phyloP scores from a whole-genome alignment of 2,329 filamentous ascomycete species.

The Penicillium sp. region DNA sequence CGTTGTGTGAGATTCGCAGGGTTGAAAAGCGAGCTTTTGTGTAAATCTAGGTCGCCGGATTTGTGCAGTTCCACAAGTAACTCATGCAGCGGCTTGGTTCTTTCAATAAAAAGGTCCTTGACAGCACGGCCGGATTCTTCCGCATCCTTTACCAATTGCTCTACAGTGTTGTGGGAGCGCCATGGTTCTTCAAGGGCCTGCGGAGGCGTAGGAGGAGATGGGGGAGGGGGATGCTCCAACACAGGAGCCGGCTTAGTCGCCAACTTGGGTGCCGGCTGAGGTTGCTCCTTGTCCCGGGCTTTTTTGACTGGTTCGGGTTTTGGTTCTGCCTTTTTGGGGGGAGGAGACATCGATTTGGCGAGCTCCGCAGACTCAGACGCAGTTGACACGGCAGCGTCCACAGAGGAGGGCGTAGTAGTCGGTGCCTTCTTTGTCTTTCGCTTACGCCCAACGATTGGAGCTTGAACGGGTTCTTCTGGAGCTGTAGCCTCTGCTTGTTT shows the following conservation, averaged over 20 bases:
- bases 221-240: constrained; percentile 15
- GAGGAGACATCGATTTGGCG: constrained; percentile 7
- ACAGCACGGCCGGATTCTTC: constrained; percentile 29
- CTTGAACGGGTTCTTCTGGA: constrained; percentile 50
- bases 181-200: constrained; percentile 20
- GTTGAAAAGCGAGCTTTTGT: constrained; percentile 37
- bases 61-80: constrained; percentile 37
- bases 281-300: constrained; percentile 21
- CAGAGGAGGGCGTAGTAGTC: constrained; percentile 18
- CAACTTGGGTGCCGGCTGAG: constrained; percentile 4
- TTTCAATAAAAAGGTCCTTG: constrained; percentile 39
- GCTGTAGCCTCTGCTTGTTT: constrained; percentile 37
- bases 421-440: constrained; percentile 51
- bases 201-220: background rate
- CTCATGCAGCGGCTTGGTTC: constrained; percentile 34
- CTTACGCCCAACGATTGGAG: constrained; percentile 58
- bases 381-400: constrained; percentile 8
- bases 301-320: constrained; percentile 22
- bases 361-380: constrained; percentile 14
- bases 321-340: constrained; percentile 19
- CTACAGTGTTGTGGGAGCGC: constrained; percentile 36
- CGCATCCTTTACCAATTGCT: constrained; percentile 36
- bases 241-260: constrained; percentile 16
- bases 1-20: constrained; percentile 38
- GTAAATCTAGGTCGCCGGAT: constrained; percentile 32